Conservation (phyloP, 169 alveolate genomes). For the Besnoitia besnoiti region DNA sequence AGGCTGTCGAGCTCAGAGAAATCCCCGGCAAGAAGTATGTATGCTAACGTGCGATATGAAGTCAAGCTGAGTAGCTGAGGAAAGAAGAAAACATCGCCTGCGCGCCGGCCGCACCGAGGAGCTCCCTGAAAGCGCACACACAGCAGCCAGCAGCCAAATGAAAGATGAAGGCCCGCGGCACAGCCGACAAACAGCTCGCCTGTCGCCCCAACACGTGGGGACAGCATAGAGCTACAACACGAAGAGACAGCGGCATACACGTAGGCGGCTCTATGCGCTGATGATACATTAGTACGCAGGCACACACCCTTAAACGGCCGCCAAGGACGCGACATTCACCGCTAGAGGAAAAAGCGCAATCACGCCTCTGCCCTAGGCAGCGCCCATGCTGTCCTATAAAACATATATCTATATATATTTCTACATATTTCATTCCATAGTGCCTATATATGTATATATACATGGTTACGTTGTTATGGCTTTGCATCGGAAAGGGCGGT, state of each 20-base stretch:
- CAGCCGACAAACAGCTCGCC: no score
- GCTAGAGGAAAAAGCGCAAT: no score
- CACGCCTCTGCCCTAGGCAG: no score
- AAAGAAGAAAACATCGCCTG: constrained; percentile 18
- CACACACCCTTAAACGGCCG: background rate
- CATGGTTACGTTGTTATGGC: no score
- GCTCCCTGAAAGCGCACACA: constrained; percentile 8
- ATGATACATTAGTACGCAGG: background rate
- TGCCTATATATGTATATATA: no score
- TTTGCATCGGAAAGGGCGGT: background rate
- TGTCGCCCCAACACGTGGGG: no score
- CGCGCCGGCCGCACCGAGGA: constrained; percentile 36
- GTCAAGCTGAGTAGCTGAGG: background rate
- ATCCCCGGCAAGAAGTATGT: background rate
- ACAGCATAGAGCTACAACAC: no score
- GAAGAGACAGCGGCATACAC: no score
- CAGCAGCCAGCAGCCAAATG: background rate
- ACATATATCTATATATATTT: background rate
- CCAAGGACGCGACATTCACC: no score
- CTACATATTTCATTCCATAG: background rate
- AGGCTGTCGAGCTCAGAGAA: background rate
- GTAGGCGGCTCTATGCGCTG: no score
- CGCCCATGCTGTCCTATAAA: no score
- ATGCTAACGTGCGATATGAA: background rate
- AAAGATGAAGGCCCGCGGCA: background rate